Conservation (phyloP, 208 protist genomes). For the Acanthamoeba lenticulata region DNA sequence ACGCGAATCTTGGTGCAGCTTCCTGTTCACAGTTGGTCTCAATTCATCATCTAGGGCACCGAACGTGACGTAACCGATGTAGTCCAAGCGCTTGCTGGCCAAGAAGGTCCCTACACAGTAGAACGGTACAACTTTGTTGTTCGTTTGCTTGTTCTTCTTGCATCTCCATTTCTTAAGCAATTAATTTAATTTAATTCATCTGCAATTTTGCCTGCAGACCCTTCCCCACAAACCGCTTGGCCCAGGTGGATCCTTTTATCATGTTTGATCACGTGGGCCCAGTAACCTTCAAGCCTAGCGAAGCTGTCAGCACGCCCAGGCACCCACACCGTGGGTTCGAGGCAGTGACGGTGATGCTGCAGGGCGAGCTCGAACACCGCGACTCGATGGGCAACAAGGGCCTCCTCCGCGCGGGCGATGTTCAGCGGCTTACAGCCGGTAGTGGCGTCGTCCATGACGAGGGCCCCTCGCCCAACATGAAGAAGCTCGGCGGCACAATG, state of each 20-base stretch:
- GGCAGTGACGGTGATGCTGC: constrained; percentile 89
- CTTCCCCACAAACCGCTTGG: constrained; percentile 18
- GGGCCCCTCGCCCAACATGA: constrained; percentile 85
- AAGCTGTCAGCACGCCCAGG: constrained; percentile 86
- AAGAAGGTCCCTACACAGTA: constrained; percentile 11
- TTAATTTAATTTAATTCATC: background rate
- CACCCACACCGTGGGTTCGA: constrained; percentile 92
- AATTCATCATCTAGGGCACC: background rate
- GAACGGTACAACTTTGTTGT: background rate
- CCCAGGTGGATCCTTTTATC: constrained; percentile 78
- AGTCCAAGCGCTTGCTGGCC: background rate
- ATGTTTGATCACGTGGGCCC: constrained; percentile 80
- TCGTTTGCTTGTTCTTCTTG: background rate
- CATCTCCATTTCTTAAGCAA: background rate
- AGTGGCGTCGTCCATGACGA: constrained; percentile 92
- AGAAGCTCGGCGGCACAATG: constrained; percentile 78
- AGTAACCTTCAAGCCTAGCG: constrained; percentile 31
- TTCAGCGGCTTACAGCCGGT: constrained; percentile 94
- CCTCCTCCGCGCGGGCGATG: constrained; percentile 87
- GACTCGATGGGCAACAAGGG: constrained; percentile 88
- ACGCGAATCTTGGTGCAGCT: background rate
- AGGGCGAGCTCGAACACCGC: constrained; percentile 89
- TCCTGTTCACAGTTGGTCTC: too few species aligned
- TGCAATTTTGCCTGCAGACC: background rate
- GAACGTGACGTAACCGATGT: constrained; percentile 20